A percentile compares a stretch with the other conserved stretches of the same genome.
phyloP scores from a whole-genome alignment of 2,329 filamentous ascomycete species.

The Paraconiothyrium brasiliense region DNA sequence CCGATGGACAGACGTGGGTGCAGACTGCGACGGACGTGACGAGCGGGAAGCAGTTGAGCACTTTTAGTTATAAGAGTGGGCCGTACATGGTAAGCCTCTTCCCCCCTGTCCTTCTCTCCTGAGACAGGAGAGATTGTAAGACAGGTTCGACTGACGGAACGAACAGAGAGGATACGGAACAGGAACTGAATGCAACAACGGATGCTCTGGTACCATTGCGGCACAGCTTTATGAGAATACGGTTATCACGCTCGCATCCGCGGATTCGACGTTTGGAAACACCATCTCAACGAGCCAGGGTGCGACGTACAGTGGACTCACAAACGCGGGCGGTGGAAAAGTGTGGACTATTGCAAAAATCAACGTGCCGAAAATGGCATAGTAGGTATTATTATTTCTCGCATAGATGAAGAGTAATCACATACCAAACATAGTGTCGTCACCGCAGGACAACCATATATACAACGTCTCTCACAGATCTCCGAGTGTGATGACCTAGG shows the following conservation, averaged over 20 bases:
- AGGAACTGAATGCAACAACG: constrained; percentile 53
- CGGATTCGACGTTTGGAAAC: constrained; percentile 9
- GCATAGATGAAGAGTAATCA: no score
- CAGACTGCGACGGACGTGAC: constrained; percentile 51
- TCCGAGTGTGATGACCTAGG: no score
- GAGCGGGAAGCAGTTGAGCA: constrained; percentile 46
- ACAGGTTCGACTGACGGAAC: no score
- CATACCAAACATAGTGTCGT: no score
- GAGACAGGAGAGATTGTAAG: no score
- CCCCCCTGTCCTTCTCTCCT: no score
- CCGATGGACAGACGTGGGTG: constrained; percentile 41
- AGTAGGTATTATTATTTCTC: no score
- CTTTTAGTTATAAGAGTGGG: constrained; percentile 39
- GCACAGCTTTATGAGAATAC: constrained; percentile 53
- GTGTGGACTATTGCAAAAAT: constrained; percentile 8
- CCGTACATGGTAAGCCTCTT: not conserved
- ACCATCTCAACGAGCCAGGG: constrained; percentile 3
- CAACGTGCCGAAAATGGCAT: constrained; percentile 1
- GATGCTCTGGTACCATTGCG: constrained; percentile 52
- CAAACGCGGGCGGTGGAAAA: not conserved
- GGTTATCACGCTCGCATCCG: constrained; percentile 46
- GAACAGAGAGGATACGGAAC: constrained; percentile 40
- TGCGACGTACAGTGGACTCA: constrained; percentile 3
- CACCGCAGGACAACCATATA: no score
- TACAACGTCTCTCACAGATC: no score